Base-by-base conservation (phyloP, 139 green algal genomes). In the Coccomyxa sp. region DNA sequence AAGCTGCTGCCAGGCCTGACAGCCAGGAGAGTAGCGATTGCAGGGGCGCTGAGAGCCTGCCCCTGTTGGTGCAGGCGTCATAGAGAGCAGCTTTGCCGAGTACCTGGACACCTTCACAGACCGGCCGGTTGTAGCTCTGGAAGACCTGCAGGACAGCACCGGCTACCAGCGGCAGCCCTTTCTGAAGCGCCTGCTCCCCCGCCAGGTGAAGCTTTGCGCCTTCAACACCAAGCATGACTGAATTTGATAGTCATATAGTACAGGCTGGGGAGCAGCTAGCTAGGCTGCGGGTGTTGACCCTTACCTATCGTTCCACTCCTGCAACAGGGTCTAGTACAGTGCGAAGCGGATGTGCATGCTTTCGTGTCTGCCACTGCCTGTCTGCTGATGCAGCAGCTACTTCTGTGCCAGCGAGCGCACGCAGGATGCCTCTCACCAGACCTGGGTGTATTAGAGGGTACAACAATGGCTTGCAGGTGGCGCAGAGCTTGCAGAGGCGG, bases 81-180 rank as follows among this genome's bases (percentile, higher is more conserved):
- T 90, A 14, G 88, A 92, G 39, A 64, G 83, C 29, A 74, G 40
- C 16, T 94, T 98, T 82, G 83, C 82, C n/a, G 80, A 89, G 16
- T 98, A 97, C 80, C 88, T 98, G 36, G 82, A 81, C 35, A 44
- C 58, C 35, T 95, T 88, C 80, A 81, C 93, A 8, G 82, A 82
- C 75, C 38, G 75, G n/a, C 83, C 84, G n/a, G n/a, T n/a, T n/a
- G n/a, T n/a, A n/a, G 70, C 84, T 10, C 68, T 29, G 5, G 82
- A 50, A 29, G 74, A 77, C 2, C 75, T 37, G 36, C n/a, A 54
- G 37, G 68, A 74, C 39, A 14, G 79, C 31, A 9, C 38, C 58
- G 36, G 41, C 76, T 54, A 27, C 16, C 54, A 58, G 37, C 58
- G n/a, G 71, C 70, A 82, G 79, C 80, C 74, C 33, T 94, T 87